Evolutionary conservation across 306 rosid genomes (phyloP).

Genomic region (Cucumis cinereus): DNA sequence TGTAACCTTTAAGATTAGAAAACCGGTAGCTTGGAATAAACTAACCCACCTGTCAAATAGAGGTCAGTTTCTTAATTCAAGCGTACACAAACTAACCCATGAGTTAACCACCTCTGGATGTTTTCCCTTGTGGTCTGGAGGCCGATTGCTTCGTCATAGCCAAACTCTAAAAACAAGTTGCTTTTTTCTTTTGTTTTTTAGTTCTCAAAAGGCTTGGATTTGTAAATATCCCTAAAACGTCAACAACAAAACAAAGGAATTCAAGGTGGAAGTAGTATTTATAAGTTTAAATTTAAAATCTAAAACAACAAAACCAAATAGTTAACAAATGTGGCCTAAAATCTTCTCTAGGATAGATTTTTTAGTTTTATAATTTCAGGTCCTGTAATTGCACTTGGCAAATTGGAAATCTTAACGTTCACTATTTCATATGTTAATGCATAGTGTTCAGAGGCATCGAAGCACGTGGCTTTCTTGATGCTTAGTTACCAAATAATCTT

Average conservation of each 20-base stretch:
- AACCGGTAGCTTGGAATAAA: not conserved
- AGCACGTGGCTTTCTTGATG: not conserved
- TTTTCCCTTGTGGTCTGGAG: not conserved
- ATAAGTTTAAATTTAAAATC: too few relatives aligned
- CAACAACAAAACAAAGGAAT: too few relatives aligned
- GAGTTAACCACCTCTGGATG: not conserved
- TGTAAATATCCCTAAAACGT: too few relatives aligned
- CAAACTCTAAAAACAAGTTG: too few relatives aligned
- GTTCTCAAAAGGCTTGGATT: too few relatives aligned
- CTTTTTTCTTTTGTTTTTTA: too few relatives aligned
- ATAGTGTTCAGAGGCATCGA: not conserved
- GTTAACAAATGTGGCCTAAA: too few relatives aligned
- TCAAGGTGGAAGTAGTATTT: too few relatives aligned
- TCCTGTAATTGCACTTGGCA: not conserved
- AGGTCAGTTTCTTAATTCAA: not conserved
- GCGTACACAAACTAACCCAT: not conserved
- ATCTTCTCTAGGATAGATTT: not conserved
- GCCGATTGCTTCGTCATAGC: not conserved
- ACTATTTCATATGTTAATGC: not conserved
- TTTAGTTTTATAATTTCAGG: not conserved
- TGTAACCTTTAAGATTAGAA: not conserved
- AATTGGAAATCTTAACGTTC: not conserved
- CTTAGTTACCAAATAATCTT: not conserved
- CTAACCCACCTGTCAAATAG: not conserved
- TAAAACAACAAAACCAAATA: too few relatives aligned